Conservation (phyloP, 306 rosid genomes). For the Cucurbita maxima region DNA sequence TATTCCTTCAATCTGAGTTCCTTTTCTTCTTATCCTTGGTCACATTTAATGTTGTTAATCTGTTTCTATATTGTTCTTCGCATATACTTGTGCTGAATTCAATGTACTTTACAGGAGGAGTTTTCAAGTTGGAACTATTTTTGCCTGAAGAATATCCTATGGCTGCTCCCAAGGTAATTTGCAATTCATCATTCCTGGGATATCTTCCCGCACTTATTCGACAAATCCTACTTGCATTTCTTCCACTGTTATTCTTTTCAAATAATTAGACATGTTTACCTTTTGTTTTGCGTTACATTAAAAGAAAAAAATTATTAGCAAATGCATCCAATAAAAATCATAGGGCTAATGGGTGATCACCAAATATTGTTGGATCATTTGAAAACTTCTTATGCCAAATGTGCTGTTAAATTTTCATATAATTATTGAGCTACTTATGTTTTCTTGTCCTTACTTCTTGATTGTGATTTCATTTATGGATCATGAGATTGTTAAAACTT, state of each 20-base stretch:
- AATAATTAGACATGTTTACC: neutral
- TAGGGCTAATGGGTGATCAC: neutral
- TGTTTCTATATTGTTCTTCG: neutral
- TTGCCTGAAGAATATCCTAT: conserved; percentile 98
- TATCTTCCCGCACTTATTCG: neutral
- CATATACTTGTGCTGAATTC: neutral
- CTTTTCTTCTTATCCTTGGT: neutral
- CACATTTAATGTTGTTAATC: neutral
- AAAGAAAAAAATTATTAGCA: neutral
- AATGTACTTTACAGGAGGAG: conserved; percentile 49
- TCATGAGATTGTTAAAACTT: neutral
- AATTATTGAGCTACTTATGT: neutral
- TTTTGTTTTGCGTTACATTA: neutral
- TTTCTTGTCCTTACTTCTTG: neutral
- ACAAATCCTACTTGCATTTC: neutral
- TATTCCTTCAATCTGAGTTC: neutral
- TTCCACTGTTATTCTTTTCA: neutral
- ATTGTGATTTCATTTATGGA: neutral
- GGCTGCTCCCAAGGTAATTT: conserved; percentile 97
- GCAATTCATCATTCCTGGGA: neutral
- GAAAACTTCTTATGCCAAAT: neutral
- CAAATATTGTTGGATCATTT: neutral
- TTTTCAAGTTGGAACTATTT: conserved; percentile 90
- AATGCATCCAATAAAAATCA: neutral
- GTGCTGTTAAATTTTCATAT: neutral